A percentile compares a stretch with the other conserved stretches of the same genome.
These are phyloP conservation scores for Cystofilobasidium ferigula DNA, from an alignment of 768 basidiomycete species.

Conservation along the genomic window DNA sequence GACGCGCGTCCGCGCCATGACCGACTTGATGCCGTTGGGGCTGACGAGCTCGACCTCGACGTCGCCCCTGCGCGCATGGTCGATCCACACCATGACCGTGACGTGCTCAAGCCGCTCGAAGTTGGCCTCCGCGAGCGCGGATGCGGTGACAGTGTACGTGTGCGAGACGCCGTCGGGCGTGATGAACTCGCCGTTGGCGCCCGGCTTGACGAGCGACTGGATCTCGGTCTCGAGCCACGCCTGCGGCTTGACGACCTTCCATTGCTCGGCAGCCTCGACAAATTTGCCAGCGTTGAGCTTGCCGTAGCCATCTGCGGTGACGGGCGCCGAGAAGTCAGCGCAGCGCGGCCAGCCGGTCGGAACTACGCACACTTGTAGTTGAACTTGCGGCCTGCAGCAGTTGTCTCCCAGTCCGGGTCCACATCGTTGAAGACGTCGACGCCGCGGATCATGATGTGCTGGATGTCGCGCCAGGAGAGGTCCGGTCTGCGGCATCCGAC, in stretches of 20 bases:
- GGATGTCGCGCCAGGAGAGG: conserved; percentile 90
- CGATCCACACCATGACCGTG: conserved; percentile 83
- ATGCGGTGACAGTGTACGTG: conserved; percentile 54
- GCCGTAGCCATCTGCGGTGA: conserved; percentile 65
- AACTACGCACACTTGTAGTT: conserved; percentile 69
- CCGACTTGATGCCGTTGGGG: conserved; percentile 72
- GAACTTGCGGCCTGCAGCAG: conserved; percentile 54
- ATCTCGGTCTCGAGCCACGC: conserved; percentile 72
- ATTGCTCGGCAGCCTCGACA: conserved; percentile 65
- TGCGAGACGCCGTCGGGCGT: conserved; percentile 53
- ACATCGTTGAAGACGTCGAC: conserved; percentile 64
- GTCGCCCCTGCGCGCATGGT: conserved; percentile 75
- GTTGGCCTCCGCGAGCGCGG: conserved; percentile 60
- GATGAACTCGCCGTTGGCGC: conserved; percentile 42
- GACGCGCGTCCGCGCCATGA: conserved; percentile 61
- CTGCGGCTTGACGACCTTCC: conserved; percentile 87
- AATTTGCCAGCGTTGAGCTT: conserved; percentile 70
- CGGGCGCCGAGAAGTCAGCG: background rate
- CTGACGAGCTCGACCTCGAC: conserved; percentile 82
- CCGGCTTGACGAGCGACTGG: conserved; percentile 35
- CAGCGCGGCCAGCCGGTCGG: background rate
- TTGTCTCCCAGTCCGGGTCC: conserved; percentile 89
- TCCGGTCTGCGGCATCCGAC: conserved; percentile 55
- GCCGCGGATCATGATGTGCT: conserved; percentile 71
- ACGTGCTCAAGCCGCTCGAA: conserved; percentile 84